Evolutionary conservation across 2,329 filamentous ascomycete species (phyloP).

Genomic region (Botryotinia narcissicola): DNA sequence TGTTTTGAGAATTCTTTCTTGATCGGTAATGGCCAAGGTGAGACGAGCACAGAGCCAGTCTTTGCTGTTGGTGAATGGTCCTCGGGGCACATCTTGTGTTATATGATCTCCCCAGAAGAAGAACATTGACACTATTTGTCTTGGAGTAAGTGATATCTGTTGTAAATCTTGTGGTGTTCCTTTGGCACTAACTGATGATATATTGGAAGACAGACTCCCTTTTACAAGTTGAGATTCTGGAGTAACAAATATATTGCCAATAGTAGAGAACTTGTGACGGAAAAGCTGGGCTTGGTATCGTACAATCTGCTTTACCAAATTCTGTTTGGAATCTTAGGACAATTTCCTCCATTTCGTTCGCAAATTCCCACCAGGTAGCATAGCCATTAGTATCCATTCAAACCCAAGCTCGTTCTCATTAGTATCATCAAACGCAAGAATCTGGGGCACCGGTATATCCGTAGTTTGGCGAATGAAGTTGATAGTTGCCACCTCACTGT

Average conservation of each 20-base stretch:
- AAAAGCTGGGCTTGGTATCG: constrained; percentile 38
- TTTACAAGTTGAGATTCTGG: not conserved
- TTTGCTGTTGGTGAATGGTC: constrained; percentile 20
- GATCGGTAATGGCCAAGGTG: not conserved
- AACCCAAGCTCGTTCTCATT: constrained; percentile 41
- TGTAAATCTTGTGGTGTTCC: not conserved
- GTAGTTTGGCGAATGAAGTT: constrained; percentile 38
- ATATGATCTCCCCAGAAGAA: constrained; percentile 18
- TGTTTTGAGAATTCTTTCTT: constrained; percentile 11
- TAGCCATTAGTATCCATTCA: constrained; percentile 45
- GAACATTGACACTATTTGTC: not conserved
- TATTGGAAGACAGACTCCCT: not conserved
- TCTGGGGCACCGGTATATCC: constrained; percentile 36
- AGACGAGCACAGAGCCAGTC: constrained; percentile 20
- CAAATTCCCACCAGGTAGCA: constrained; percentile 29
- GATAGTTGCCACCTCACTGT: constrained; percentile 43
- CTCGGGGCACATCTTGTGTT: constrained; percentile 12
- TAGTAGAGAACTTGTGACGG: constrained; percentile 17
- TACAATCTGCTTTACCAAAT: constrained; percentile 38
- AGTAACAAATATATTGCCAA: not conserved
- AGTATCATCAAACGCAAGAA: constrained; percentile 40
- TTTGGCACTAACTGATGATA: not conserved
- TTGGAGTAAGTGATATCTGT: not conserved
- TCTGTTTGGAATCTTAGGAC: constrained; percentile 38
- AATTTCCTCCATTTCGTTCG: constrained; percentile 39